Evolutionary conservation across 139 green algal species (phyloP).

Genomic region (Chlamydomonas asymmetrica): DNA sequence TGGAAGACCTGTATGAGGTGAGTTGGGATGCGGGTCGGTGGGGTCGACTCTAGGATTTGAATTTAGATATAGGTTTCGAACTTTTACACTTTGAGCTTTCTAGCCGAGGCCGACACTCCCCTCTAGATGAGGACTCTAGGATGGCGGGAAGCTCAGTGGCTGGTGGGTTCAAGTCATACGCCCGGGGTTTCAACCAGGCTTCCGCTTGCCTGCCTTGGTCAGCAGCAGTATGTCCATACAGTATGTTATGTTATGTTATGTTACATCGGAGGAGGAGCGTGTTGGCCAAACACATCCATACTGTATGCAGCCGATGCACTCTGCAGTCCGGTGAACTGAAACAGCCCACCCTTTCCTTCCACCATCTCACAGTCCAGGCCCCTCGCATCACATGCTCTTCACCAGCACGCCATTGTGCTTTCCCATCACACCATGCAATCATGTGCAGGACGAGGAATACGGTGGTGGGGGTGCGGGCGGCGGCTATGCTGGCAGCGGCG

Average conservation of each 20-base stretch:
- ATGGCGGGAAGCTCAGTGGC: neutral
- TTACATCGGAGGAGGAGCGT: too few relatives aligned
- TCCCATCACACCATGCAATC: neutral
- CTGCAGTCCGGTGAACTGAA: too few relatives aligned
- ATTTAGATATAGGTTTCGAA: neutral
- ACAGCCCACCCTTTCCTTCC: too few relatives aligned
- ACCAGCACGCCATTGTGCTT: too few relatives aligned
- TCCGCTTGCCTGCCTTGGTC: too few relatives aligned
- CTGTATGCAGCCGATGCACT: too few relatives aligned
- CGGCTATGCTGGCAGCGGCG: neutral
- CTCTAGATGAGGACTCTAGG: neutral
- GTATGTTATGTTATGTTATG: too few relatives aligned
- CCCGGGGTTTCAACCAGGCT: too few relatives aligned
- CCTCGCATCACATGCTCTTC: neutral
- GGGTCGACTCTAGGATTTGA: neutral
- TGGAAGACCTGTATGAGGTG: constrained; percentile 4
- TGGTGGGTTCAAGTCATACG: too few relatives aligned
- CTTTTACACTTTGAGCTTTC: neutral
- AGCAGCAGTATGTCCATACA: too few relatives aligned
- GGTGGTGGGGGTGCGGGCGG: neutral
- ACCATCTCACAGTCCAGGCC: neutral
- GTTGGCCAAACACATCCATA: too few relatives aligned
- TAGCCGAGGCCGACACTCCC: neutral
- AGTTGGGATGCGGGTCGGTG: neutral
- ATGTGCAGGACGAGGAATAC: neutral